A percentile compares a stretch with the other conserved stretches of the same genome.
These are phyloP conservation scores for Chytriomyces confervae DNA, from an alignment of 192 early-diverging fungal genomes.

Conservation along the genomic window DNA sequence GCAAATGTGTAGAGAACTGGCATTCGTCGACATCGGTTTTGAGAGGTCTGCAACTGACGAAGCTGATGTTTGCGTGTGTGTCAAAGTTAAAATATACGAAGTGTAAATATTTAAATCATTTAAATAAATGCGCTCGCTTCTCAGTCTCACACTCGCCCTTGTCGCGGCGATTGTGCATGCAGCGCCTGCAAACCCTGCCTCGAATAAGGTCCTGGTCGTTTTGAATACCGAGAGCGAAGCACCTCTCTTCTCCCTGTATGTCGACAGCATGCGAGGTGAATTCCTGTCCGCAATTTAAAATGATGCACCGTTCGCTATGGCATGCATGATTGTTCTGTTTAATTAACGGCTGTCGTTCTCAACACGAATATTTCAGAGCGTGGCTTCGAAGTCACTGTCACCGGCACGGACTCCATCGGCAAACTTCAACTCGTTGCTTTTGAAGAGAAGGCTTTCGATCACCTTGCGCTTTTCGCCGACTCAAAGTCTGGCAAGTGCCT, in stretches of 20 bases:
- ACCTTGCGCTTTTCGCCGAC: slow-evolving; percentile 84
- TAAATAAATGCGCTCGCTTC: not conserved
- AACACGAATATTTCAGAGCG: slow-evolving; percentile 50
- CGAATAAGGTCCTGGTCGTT: slow-evolving; percentile 43
- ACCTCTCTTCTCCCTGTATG: slow-evolving; percentile 31
- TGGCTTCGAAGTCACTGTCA: slow-evolving; percentile 64
- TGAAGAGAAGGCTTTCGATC: slow-evolving; percentile 76
- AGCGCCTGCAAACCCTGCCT: not conserved
- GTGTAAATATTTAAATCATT: too few species aligned
- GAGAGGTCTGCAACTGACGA: not conserved
- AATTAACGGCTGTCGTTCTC: not conserved
- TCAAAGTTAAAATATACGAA: too few species aligned
- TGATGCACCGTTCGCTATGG: not conserved
- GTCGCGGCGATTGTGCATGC: not conserved
- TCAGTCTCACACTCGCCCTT: not conserved
- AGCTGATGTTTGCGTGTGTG: not conserved
- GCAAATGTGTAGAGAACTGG: too few species aligned
- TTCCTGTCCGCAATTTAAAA: not conserved
- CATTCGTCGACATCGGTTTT: too few species aligned
- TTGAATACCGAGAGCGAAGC: slow-evolving; percentile 36
- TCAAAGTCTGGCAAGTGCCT: slow-evolving; percentile 61
- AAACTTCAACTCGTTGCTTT: slow-evolving; percentile 55
- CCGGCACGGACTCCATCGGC: slow-evolving; percentile 57
- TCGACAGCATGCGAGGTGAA: slow-evolving; percentile 43
- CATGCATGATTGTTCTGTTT: not conserved